Conservation (phyloP, 345 rosid species). For the Gossypium anomalum region DNA sequence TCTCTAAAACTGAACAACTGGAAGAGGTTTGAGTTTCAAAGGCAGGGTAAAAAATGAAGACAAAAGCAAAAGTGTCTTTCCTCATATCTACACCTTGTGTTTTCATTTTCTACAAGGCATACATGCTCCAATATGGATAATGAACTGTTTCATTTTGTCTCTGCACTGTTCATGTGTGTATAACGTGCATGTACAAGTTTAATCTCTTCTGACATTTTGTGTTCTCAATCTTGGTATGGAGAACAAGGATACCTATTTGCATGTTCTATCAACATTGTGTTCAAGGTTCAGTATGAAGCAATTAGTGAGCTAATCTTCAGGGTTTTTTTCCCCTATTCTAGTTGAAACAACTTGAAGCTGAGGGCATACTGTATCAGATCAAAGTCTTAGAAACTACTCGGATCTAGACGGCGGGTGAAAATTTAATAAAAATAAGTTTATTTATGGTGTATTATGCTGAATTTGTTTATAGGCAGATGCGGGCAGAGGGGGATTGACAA, state of each 20-base stretch:
- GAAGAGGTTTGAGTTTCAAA: neutral
- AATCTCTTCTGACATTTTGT: neutral
- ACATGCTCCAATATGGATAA: neutral
- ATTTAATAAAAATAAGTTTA: neutral
- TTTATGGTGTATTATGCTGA: neutral
- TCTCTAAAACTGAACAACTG: neutral
- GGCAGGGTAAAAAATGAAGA: neutral
- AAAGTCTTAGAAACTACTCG: neutral
- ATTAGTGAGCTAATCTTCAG: neutral
- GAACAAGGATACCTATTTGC: neutral
- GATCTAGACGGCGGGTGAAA: neutral
- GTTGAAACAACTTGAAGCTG: neutral
- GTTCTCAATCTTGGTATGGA: neutral
- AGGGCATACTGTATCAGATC: neutral
- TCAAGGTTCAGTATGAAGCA: neutral
- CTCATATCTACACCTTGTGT: neutral
- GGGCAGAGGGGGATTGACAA: neutral
- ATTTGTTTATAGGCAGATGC: neutral
- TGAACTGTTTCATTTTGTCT: neutral
- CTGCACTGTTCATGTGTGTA: neutral
- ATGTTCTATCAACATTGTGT: neutral
- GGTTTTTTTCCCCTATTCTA: neutral
- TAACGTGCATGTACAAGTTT: neutral
- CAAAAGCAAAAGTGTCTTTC: neutral
- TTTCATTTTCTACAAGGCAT: neutral